Evolutionary conservation across 106 monocot genomes (phyloP), one percentile per base, ranked within the genome.

Genomic region (Dendrobium officinale): DNA sequence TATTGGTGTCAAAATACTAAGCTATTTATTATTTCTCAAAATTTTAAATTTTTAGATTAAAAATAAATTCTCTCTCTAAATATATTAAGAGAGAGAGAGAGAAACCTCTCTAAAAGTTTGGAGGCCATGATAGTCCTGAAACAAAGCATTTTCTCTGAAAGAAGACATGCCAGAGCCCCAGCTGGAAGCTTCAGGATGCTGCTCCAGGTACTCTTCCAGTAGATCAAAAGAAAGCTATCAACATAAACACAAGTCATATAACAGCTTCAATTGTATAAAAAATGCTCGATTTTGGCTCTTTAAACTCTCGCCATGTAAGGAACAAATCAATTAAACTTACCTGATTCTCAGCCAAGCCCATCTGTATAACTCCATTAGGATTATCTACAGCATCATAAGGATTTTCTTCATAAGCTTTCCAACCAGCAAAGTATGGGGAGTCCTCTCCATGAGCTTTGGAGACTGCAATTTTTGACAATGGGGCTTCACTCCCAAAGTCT

Each of bases 261-360:
- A 26, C 10, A 51, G 16, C 16, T 51, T 13, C 13, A 51, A 13
- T 51, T 51, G 3, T 3, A 13, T 51, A 51, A 51, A 13, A 51
- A 51, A 51, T 13, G 51, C 51, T 51, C 1, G 16, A 51, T 13
- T 51, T 51, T 51, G 10, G 51, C 51, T 51, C 13, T 13, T 16
- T 51, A 51, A 51, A 51, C 51, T 51, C 10, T 0, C 51, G 16
- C 51, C 51, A 13, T 2, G 13, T 51, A 15, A 51, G 13, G 51
- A 51, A 16, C 3, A 13, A 51, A 3, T 51, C 15, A 51, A 51
- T 15, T 51, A 10, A 51, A 78, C 56, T 70, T 10, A 84, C 91
- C 80, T 92, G 92, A 68, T 92, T 92, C 72, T 92, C 92, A 16
- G 92, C 92, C 13, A 92, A 84, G 16, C 92, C 92, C 88, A 93